Evolutionary conservation across 2,329 filamentous ascomycete genomes (phyloP).

Genomic region (Rosellinia necatrix): DNA sequence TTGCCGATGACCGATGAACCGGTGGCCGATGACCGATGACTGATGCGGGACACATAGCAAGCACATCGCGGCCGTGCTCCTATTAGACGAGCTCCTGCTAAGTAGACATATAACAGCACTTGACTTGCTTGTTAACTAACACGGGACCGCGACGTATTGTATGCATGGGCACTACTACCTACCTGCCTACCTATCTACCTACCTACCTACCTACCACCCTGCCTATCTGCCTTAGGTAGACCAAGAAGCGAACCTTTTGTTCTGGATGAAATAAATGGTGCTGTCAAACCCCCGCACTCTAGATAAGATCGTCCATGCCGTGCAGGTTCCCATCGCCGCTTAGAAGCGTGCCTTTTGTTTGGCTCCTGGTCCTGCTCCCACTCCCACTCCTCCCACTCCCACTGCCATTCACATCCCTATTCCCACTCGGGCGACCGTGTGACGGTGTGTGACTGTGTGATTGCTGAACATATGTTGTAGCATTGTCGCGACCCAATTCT

Average conservation of each 20-base stretch:
- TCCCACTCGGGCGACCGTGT: slow-evolving; percentile 19
- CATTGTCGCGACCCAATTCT: slow-evolving; percentile 14
- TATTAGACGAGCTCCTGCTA: no score
- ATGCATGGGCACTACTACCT: slow-evolving; percentile 26
- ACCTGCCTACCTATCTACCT: no score
- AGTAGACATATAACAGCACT: no score
- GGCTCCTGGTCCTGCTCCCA: no score
- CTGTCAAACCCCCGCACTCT: slow-evolving; percentile 33
- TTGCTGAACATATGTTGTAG: slow-evolving; percentile 9
- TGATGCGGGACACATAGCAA: slow-evolving; percentile 30
- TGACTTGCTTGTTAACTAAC: slow-evolving; percentile 10
- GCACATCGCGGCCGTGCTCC: no score
- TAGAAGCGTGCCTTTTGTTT: slow-evolving; percentile 18
- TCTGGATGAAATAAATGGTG: slow-evolving; percentile 19
- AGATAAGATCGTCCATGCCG: slow-evolving; percentile 25
- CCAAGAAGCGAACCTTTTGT: slow-evolving; percentile 26
- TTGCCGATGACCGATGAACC: slow-evolving; percentile 23
- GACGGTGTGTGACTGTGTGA: slow-evolving; percentile 7
- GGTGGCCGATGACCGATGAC: slow-evolving; percentile 13
- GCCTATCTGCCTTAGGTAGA: no score
- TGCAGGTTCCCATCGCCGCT: slow-evolving; percentile 22
- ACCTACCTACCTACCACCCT: no score
- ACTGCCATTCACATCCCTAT: no score
- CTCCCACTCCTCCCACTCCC: no score
- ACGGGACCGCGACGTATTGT: slow-evolving; percentile 8